Percentiles rank a stretch among this genome's conserved stretches.
Evolutionary conservation across 768 basidiomycete species (phyloP).

Genomic region (Dendrothele bispora): DNA sequence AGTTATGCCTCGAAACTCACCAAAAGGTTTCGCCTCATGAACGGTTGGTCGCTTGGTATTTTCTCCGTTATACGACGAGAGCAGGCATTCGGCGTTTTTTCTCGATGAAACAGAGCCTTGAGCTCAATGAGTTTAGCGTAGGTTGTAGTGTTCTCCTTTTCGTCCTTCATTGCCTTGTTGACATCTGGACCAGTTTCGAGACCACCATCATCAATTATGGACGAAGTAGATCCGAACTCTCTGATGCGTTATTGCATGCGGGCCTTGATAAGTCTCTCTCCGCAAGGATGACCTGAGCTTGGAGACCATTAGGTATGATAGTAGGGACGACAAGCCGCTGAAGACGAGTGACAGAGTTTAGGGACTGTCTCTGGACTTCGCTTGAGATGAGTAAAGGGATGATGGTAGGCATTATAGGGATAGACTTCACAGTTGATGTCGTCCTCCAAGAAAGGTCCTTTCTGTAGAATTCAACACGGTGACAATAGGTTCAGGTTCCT

Average conservation of each 20-base stretch:
- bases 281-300: constrained; percentile 86
- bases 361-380: constrained; percentile 62
- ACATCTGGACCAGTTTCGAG: constrained; percentile 52
- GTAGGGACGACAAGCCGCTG: constrained; percentile 86
- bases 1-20: constrained; percentile 40
- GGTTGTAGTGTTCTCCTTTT: not conserved
- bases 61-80: constrained; percentile 79
- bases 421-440: constrained; percentile 80
- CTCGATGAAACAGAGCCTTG: constrained; percentile 85
- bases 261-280: constrained; percentile 90
- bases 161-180: not conserved
- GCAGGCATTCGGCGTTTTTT: constrained; percentile 90
- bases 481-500: constrained; percentile 44
- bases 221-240: constrained; percentile 79
- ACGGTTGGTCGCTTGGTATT: too few species aligned
- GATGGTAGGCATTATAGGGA: constrained; percentile 87
- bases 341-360: constrained; percentile 64
- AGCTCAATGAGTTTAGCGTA: constrained; percentile 96
- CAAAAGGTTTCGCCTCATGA: constrained; percentile 84
- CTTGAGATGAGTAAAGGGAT: constrained; percentile 81
- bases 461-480: constrained; percentile 54
- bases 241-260: constrained; percentile 85
- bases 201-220: constrained; percentile 77
- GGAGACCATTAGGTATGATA: constrained; percentile 87
- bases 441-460: constrained; percentile 77